phyloP scores from a whole-genome alignment of 148 eudicot species.

The Diospyros lotus region DNA sequence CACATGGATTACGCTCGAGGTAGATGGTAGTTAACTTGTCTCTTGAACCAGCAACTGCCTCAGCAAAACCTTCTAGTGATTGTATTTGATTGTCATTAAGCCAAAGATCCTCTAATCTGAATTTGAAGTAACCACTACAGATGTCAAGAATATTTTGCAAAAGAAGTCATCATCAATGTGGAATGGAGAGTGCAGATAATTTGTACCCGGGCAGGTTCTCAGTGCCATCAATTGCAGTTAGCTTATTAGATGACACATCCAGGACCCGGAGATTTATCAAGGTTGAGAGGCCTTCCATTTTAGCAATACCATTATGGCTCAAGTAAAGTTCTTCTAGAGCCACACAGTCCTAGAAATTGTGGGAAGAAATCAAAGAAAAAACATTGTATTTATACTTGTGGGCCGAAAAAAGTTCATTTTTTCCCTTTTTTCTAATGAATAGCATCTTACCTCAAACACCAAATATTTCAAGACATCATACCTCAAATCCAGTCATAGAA shows the following conservation, averaged over 20 bases:
- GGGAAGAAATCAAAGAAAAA: not conserved
- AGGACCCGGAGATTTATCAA: slow-evolving; percentile 76
- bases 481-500: slow-evolving; percentile 86
- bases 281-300: slow-evolving; percentile 86
- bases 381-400: not conserved
- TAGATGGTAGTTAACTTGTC: slow-evolving; percentile 88
- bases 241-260: slow-evolving; percentile 89
- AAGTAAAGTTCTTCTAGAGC: slow-evolving; percentile 89
- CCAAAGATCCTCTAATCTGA: slow-evolving; percentile 96
- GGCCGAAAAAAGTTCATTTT: not conserved
- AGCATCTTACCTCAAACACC: not conserved
- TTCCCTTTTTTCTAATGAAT: not conserved
- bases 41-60: slow-evolving; percentile 75
- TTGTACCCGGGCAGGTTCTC: slow-evolving; percentile 65
- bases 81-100: slow-evolving; percentile 92
- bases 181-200: slow-evolving; percentile 5
- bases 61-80: slow-evolving; percentile 60
- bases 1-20: slow-evolving; percentile 97
- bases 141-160: not conserved
- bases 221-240: slow-evolving; percentile 66
- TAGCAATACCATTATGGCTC: slow-evolving; percentile 93
- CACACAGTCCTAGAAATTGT: slow-evolving; percentile 62
- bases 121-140: slow-evolving; percentile 4
- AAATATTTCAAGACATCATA: slow-evolving; percentile 17
- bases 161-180: not conserved